phyloP scores from a whole-genome alignment of 75 land plant genomes.

The Ceratopteris richardii region DNA sequence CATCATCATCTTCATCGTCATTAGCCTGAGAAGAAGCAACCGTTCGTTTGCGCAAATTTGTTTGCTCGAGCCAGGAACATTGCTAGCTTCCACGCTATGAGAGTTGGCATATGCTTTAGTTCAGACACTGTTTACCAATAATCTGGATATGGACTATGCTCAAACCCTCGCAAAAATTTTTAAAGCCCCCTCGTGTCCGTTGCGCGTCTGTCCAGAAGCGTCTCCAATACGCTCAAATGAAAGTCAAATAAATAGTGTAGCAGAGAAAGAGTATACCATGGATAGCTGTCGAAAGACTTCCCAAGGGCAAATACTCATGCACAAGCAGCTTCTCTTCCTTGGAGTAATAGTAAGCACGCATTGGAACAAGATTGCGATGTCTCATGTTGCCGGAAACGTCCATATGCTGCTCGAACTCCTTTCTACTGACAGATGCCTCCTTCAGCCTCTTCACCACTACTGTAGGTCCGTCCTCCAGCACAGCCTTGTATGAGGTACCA shows the following conservation, averaged over 20 bases:
- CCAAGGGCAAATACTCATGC: slow-evolving; percentile 50
- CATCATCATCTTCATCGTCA: too few species aligned
- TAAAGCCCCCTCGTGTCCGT: background rate
- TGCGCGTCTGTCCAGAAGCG: background rate
- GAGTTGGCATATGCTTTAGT: too few species aligned
- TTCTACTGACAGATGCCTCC: slow-evolving; percentile 32
- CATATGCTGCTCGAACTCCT: slow-evolving; percentile 53
- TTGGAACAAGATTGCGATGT: slow-evolving; percentile 49
- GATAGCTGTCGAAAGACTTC: slow-evolving; percentile 50
- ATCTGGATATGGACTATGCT: too few species aligned
- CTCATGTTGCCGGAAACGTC: slow-evolving; percentile 36
- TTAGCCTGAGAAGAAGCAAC: too few species aligned
- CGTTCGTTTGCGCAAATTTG: too few species aligned
- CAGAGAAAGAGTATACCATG: slow-evolving; percentile 32
- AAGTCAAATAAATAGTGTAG: background rate
- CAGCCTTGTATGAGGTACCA: slow-evolving; percentile 63
- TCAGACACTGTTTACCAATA: too few species aligned
- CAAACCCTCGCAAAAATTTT: too few species aligned
- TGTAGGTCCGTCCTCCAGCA: slow-evolving; percentile 34
- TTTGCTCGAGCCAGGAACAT: too few species aligned
- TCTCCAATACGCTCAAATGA: background rate
- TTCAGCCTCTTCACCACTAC: slow-evolving; percentile 63
- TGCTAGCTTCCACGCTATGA: too few species aligned
- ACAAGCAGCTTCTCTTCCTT: slow-evolving; percentile 63
- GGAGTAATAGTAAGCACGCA: slow-evolving; percentile 48